These are phyloP conservation scores for Pezicula carpinea DNA, from an alignment of 2,329 filamentous ascomycete species.

Conservation along the genomic window DNA sequence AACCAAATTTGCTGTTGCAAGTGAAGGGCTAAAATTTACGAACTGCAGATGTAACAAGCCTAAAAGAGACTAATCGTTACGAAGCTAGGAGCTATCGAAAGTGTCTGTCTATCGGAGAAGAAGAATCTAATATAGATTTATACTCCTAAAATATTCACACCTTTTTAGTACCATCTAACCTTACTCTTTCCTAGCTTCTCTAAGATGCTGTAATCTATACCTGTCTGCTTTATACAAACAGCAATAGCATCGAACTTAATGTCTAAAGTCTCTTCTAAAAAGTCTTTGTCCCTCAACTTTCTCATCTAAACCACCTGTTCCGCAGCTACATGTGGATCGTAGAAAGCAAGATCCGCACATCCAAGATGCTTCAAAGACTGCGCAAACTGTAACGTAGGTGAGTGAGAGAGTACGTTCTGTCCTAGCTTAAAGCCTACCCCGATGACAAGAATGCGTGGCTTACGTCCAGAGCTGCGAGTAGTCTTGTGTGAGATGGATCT, in stretches of 20 bases:
- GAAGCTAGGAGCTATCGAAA: too few species aligned
- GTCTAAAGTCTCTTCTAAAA: neutral
- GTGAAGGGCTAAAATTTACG: too few species aligned
- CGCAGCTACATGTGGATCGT: neutral
- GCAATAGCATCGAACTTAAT: neutral
- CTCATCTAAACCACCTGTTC: neutral
- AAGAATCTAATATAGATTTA: too few species aligned
- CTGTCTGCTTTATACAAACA: slow-evolving; percentile 5
- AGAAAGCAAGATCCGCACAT: neutral
- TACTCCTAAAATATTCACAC: too few species aligned
- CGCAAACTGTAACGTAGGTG: slow-evolving; percentile 1
- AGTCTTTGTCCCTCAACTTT: neutral
- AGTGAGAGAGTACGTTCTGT: neutral
- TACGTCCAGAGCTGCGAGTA: neutral
- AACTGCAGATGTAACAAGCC: too few species aligned
- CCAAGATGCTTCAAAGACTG: neutral
- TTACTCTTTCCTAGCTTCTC: neutral
- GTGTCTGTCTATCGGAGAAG: too few species aligned
- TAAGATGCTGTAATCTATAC: neutral
- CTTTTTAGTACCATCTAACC: neutral
- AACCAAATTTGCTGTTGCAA: too few species aligned
- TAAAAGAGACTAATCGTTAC: too few species aligned
- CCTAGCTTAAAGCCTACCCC: slow-evolving; percentile 5
- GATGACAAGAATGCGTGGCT: slow-evolving; percentile 3
- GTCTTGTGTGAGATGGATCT: neutral